A percentile compares a stretch with the other conserved stretches of the same genome.
phyloP scores from a whole-genome alignment of 2,329 filamentous ascomycete genomes.

The Colletotrichum kahawae region DNA sequence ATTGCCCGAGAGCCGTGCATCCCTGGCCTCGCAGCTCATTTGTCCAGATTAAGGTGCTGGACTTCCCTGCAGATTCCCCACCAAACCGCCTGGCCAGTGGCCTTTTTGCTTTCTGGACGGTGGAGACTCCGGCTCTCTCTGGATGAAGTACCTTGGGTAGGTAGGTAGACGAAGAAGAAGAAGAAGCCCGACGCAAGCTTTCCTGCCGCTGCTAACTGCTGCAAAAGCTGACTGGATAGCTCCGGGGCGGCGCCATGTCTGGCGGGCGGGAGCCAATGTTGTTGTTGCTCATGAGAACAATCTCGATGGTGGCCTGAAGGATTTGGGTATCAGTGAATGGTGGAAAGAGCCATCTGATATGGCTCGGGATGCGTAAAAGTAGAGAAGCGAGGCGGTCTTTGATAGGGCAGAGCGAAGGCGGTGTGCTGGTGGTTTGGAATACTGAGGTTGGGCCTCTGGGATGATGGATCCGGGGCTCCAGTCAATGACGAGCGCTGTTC shows the following conservation, averaged over 20 bases:
- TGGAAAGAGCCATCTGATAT: not conserved
- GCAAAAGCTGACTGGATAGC: not conserved
- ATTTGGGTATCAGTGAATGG: not conserved
- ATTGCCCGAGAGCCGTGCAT: constrained; percentile 7
- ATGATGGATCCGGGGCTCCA: not conserved
- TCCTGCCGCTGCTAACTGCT: not conserved
- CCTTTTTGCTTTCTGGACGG: constrained; percentile 11
- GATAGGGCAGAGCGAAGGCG: not conserved
- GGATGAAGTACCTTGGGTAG: not conserved
- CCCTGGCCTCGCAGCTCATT: constrained; percentile 11
- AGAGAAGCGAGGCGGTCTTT: not conserved
- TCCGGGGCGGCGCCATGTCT: no score
- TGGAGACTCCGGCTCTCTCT: not conserved
- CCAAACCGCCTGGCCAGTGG: constrained; percentile 2
- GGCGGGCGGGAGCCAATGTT: not conserved
- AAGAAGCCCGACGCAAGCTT: not conserved
- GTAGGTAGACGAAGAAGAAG: not conserved
- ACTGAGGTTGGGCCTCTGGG: not conserved
- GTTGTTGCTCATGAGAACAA: not conserved
- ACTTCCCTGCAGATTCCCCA: constrained; percentile 6
- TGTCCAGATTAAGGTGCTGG: constrained; percentile 20
- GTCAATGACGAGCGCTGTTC: not conserved
- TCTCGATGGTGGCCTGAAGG: not conserved
- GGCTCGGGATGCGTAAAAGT: not conserved
- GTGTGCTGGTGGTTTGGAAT: constrained; percentile 1